A percentile compares a stretch with the other conserved stretches of the same genome.
Conservation (phyloP, 163 green algal species). For the Volvox carteri region DNA sequence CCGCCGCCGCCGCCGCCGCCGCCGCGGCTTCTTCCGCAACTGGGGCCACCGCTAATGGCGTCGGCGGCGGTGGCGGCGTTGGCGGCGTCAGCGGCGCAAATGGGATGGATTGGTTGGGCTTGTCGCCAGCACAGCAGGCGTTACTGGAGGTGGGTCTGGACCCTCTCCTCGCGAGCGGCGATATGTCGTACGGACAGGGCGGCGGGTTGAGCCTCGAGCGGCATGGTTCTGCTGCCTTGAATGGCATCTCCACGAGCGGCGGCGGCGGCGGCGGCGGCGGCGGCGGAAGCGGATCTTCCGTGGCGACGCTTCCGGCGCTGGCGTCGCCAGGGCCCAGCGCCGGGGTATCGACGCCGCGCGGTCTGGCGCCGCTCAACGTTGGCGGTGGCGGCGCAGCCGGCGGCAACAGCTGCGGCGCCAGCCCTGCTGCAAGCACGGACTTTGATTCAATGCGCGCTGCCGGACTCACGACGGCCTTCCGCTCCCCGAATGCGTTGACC, state of each 20-base stretch:
- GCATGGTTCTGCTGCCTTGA: background rate
- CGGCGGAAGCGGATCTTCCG: background rate
- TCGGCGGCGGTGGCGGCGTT: no score
- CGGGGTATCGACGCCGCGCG: background rate
- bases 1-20: background rate
- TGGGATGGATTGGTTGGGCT: background rate
- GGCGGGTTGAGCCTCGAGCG: background rate
- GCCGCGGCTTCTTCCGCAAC: background rate
- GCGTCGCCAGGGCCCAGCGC: background rate
- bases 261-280: background rate
- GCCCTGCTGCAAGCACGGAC: background rate
- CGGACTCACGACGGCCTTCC: slow-evolving; percentile 1
- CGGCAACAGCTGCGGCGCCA: background rate
- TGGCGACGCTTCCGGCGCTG: slow-evolving; percentile 10
- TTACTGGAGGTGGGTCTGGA: slow-evolving; percentile 26
- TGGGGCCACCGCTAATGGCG: no score
- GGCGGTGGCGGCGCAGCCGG: background rate
- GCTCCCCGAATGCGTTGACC: background rate
- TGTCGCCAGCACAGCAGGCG: slow-evolving; percentile 7
- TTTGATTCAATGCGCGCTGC: background rate
- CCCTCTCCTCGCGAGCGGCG: background rate
- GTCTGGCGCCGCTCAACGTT: background rate
- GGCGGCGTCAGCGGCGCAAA: background rate
- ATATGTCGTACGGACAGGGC: background rate
- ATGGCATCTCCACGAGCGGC: no score